Percentiles rank a stretch among this genome's conserved stretches.
Conservation (phyloP, 306 rosid species). For the Fragaria ananassa region DNA sequence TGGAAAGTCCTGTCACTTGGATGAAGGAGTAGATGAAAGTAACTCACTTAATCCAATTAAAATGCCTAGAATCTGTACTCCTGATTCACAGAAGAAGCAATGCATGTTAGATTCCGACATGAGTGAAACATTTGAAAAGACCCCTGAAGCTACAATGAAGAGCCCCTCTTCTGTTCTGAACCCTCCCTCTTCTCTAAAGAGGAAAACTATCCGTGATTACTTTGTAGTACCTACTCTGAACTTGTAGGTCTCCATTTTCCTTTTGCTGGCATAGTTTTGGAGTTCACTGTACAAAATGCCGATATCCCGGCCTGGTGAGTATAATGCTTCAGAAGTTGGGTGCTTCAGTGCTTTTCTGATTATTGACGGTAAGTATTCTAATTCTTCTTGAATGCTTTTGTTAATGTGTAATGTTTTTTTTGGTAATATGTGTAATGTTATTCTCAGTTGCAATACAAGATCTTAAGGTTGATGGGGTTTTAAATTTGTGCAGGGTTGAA, state of each 20-base stretch:
- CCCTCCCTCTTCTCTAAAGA: slow-evolving; percentile 75
- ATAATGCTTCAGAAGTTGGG: slow-evolving; percentile 6
- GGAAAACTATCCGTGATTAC: slow-evolving; percentile 89
- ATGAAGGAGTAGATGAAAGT: slow-evolving; percentile 18
- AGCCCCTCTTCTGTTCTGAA: slow-evolving; percentile 92
- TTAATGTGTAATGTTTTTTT: neutral
- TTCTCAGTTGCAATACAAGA: neutral
- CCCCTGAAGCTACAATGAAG: slow-evolving; percentile 65
- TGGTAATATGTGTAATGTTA: too few relatives aligned
- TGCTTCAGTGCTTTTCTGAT: slow-evolving; percentile 1
- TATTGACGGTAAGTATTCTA: slow-evolving; percentile 28
- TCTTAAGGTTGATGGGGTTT: neutral
- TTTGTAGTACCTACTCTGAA: slow-evolving; percentile 48
- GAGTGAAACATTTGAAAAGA: slow-evolving; percentile 45
- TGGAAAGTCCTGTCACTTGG: slow-evolving; percentile 19
- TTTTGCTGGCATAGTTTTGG: neutral
- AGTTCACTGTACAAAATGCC: slow-evolving; percentile 12
- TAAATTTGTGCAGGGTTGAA: slow-evolving; percentile 34
- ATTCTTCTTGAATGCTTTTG: neutral
- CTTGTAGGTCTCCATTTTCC: neutral
- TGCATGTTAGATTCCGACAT: slow-evolving; percentile 31
- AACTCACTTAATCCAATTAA: slow-evolving; percentile 30
- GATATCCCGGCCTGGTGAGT: slow-evolving; percentile 12
- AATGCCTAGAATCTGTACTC: slow-evolving; percentile 50
- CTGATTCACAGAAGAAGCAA: slow-evolving; percentile 46